Percentiles rank a stretch among this genome's conserved stretches.
phyloP scores from a whole-genome alignment of 306 rosid species.

The Trifolium repens region DNA sequence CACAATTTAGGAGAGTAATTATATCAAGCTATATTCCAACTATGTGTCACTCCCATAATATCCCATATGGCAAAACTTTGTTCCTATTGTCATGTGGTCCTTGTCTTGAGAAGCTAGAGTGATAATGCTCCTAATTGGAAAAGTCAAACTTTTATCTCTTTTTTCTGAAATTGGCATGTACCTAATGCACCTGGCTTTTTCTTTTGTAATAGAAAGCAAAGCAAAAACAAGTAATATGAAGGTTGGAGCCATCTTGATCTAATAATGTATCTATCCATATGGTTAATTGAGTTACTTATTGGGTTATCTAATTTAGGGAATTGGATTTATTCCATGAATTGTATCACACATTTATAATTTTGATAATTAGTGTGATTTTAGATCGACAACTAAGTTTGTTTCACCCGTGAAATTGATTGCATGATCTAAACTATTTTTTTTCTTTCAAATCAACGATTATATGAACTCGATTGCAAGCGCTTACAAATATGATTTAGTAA shows the following conservation, averaged over 20 bases:
- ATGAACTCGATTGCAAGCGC: too few species aligned
- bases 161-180: slow-evolving; percentile 40
- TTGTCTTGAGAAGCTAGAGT: background rate
- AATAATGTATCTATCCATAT: background rate
- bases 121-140: slow-evolving; percentile 27
- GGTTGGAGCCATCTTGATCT: slow-evolving; percentile 8
- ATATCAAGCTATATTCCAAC: background rate
- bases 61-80: slow-evolving; percentile 36
- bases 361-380: too few species aligned
- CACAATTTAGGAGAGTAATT: slow-evolving; percentile 40
- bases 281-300: slow-evolving; percentile 16
- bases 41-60: slow-evolving; percentile 30
- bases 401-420: too few species aligned
- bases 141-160: slow-evolving; percentile 36
- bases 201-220: slow-evolving; percentile 33
- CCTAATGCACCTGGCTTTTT: slow-evolving; percentile 45
- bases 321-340: too few species aligned
- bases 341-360: too few species aligned
- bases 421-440: too few species aligned
- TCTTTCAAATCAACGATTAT: too few species aligned
- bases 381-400: too few species aligned
- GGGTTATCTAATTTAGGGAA: background rate
- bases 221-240: slow-evolving; percentile 30
- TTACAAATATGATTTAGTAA: too few species aligned
- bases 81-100: slow-evolving; percentile 44